Evolutionary conservation across 176 grass and related monocot genomes (phyloP).

Genomic region (Saccharum officinarum): DNA sequence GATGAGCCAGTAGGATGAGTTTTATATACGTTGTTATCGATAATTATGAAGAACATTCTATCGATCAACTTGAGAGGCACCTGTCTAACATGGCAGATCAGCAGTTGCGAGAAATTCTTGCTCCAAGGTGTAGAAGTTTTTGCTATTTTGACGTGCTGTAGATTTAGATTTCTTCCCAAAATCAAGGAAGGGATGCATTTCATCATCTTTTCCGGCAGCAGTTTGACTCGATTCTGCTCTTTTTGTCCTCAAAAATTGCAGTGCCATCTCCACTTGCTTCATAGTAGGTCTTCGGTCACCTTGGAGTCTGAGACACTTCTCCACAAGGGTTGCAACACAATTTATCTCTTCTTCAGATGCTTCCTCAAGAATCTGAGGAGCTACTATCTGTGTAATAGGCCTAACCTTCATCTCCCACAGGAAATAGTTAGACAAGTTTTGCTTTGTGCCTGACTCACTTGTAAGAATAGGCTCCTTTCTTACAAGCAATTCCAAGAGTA

Average conservation of each 20-base stretch:
- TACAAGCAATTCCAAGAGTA: background rate
- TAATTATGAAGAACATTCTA: too few relatives aligned
- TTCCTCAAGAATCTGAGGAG: background rate
- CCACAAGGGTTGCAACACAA: background rate
- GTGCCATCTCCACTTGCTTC: background rate
- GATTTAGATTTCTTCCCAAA: too few relatives aligned
- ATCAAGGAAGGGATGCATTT: background rate
- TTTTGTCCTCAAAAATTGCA: background rate
- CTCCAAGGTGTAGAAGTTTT: too few relatives aligned
- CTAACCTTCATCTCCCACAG: background rate
- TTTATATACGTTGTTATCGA: too few relatives aligned
- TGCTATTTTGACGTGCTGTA: too few relatives aligned
- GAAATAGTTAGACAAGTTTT: background rate
- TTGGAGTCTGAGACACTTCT: background rate
- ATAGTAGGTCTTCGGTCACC: background rate
- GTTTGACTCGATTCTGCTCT: background rate
- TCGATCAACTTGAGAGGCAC: too few relatives aligned
- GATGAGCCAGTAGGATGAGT: too few relatives aligned
- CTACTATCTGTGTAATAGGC: background rate
- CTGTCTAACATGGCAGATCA: too few relatives aligned
- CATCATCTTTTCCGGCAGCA: background rate
- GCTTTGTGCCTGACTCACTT: background rate
- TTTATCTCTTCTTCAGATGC: background rate
- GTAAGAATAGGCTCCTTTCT: constrained; percentile 1
- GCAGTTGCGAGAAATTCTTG: too few relatives aligned